Conservation (phyloP, 139 green algal species). For the Chlorella sp. region DNA sequence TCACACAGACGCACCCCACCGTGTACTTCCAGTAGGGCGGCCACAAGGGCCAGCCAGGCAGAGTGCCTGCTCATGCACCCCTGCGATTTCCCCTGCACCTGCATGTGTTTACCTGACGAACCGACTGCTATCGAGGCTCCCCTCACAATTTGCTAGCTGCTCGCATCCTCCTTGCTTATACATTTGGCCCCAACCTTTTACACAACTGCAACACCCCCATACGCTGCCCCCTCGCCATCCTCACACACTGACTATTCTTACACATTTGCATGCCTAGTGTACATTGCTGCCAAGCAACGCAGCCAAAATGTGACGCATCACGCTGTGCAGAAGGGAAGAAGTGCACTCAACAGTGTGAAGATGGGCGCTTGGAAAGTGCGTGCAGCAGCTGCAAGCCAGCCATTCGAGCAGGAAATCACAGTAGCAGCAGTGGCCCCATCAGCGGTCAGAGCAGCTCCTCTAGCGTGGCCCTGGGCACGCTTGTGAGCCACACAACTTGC, state of each 20-base stretch:
- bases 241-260: not conserved
- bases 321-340: too few relatives aligned
- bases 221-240: not conserved
- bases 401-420: too few relatives aligned
- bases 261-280: not conserved
- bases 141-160: too few relatives aligned
- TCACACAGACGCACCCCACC: not conserved
- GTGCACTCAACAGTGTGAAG: not conserved
- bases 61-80: not conserved
- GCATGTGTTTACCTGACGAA: not conserved
- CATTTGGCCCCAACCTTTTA: too few relatives aligned
- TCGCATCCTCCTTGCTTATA: too few relatives aligned
- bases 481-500: conserved; percentile 30
- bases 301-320: not conserved
- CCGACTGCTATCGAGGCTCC: too few relatives aligned
- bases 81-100: not conserved
- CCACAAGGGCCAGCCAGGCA: not conserved
- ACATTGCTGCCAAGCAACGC: not conserved
- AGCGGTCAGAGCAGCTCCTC: conserved; percentile 8
- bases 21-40: not conserved
- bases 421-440: too few relatives aligned
- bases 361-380: not conserved
- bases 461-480: not conserved
- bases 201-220: not conserved
- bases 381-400: too few relatives aligned